A percentile compares a stretch with the other conserved stretches of the same genome.
Conservation (phyloP, 192 early-diverging fungal genomes). For the Gigaspora rosea region DNA sequence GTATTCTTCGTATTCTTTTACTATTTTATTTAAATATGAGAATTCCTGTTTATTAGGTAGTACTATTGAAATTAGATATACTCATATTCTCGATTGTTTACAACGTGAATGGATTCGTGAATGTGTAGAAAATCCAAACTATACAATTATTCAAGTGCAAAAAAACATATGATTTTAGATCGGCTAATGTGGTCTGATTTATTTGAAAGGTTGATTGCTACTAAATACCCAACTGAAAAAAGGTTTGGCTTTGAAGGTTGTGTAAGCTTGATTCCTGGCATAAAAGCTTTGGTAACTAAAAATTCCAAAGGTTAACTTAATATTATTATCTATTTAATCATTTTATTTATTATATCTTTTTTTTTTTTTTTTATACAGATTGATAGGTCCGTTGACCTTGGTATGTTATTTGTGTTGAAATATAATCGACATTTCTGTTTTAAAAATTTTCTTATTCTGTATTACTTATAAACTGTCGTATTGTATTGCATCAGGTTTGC, state of each 20-base stretch:
- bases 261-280: slow-evolving; percentile 95
- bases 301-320: slow-evolving; percentile 67
- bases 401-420: no score
- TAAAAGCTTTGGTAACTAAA: slow-evolving; percentile 86
- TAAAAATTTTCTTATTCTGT: no score
- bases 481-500: no score
- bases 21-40: slow-evolving; percentile 8
- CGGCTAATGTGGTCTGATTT: slow-evolving; percentile 96
- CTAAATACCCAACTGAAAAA: slow-evolving; percentile 97
- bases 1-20: slow-evolving; percentile 6
- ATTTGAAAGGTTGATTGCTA: slow-evolving; percentile 94
- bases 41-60: slow-evolving; percentile 52
- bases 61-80: slow-evolving; percentile 95
- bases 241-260: slow-evolving; percentile 98
- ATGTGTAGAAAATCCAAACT: slow-evolving; percentile 90
- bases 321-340: slow-evolving; percentile 17
- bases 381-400: slow-evolving; percentile 92
- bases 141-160: slow-evolving; percentile 84
- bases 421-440: no score
- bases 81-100: slow-evolving; percentile 94
- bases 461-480: no score
- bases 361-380: slow-evolving; percentile 63
- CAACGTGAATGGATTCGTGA: slow-evolving; percentile 97
- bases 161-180: slow-evolving; percentile 92
- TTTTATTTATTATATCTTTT: background rate